Evolutionary conservation across 1,139 yeast species (phyloP).

Genomic region (Pichia sorboxylosa): DNA sequence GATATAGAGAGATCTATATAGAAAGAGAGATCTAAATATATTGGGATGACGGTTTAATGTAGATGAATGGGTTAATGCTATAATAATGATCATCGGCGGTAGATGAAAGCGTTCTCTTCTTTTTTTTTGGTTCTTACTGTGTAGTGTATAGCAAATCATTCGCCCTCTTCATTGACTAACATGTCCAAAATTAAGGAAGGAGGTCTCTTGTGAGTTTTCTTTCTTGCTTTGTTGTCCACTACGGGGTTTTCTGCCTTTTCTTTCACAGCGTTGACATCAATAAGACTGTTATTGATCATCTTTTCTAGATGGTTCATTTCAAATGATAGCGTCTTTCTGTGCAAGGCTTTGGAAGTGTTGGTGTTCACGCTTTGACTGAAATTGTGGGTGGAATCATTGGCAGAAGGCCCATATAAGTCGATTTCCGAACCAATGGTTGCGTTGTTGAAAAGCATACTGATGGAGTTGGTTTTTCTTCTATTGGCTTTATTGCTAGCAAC

Average conservation of each 20-base stretch:
- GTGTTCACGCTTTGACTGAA: background rate
- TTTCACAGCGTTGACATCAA: conserved; percentile 1
- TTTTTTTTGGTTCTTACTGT: too few species aligned
- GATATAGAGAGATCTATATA: too few species aligned
- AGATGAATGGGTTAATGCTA: too few species aligned
- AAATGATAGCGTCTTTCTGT: conserved; percentile 5
- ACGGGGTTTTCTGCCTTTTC: background rate
- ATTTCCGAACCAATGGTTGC: background rate
- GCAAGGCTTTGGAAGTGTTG: background rate
- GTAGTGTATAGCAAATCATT: background rate
- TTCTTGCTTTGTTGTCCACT: background rate
- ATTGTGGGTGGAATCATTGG: background rate
- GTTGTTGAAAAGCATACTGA: conserved; percentile 2
- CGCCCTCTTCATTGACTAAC: conserved; percentile 10
- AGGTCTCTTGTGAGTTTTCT: conserved; percentile 15
- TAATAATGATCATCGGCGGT: too few species aligned
- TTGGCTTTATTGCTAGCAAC: background rate
- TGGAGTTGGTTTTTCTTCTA: conserved; percentile 5
- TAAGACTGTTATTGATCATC: conserved; percentile 6
- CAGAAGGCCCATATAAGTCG: too few species aligned
- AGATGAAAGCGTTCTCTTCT: too few species aligned
- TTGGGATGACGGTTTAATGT: too few species aligned
- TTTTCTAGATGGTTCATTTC: conserved; percentile 6
- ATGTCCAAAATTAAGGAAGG: conserved; percentile 24
- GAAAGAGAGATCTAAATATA: too few species aligned